Evolutionary conservation across 352 stramenopile genomes (phyloP).

Genomic region (Phytophthora litchii): DNA sequence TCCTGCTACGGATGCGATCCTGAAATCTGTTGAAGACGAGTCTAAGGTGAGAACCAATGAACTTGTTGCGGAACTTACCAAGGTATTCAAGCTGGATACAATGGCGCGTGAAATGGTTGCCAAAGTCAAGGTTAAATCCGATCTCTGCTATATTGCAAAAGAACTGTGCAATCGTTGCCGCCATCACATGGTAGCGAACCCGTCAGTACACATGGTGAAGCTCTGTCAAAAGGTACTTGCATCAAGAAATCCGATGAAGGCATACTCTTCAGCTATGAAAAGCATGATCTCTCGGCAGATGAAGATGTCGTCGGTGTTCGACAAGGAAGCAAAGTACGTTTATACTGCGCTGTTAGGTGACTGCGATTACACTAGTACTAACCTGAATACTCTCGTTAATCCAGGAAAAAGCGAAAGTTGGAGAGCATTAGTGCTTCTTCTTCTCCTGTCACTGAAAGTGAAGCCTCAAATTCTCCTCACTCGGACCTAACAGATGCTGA

Average conservation of each 20-base stretch:
- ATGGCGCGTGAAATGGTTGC: slow-evolving; percentile 75
- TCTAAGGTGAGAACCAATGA: slow-evolving; percentile 54
- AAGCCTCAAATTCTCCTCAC: slow-evolving; percentile 67
- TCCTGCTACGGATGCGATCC: slow-evolving; percentile 59
- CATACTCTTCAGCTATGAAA: slow-evolving; percentile 86
- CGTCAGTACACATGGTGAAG: slow-evolving; percentile 84
- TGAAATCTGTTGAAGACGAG: slow-evolving; percentile 66
- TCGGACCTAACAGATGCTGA: slow-evolving; percentile 82
- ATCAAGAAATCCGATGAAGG: slow-evolving; percentile 77
- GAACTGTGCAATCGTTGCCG: slow-evolving; percentile 79
- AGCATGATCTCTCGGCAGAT: slow-evolving; percentile 88
- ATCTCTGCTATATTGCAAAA: slow-evolving; percentile 77
- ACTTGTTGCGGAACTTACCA: slow-evolving; percentile 67
- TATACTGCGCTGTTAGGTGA: neutral
- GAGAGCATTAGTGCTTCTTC: slow-evolving; percentile 51
- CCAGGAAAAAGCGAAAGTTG: slow-evolving; percentile 80
- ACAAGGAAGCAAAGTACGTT: slow-evolving; percentile 77
- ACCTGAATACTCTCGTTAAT: slow-evolving; percentile 19
- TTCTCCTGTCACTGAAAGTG: slow-evolving; percentile 67
- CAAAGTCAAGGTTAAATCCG: slow-evolving; percentile 62
- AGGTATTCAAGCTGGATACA: slow-evolving; percentile 80
- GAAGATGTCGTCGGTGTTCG: slow-evolving; percentile 76
- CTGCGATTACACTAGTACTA: slow-evolving; percentile 2
- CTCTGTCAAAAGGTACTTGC: slow-evolving; percentile 76
- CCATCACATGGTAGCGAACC: slow-evolving; percentile 84